phyloP scores from a whole-genome alignment of 768 basidiomycete genomes.

The Pisolithus sp. region DNA sequence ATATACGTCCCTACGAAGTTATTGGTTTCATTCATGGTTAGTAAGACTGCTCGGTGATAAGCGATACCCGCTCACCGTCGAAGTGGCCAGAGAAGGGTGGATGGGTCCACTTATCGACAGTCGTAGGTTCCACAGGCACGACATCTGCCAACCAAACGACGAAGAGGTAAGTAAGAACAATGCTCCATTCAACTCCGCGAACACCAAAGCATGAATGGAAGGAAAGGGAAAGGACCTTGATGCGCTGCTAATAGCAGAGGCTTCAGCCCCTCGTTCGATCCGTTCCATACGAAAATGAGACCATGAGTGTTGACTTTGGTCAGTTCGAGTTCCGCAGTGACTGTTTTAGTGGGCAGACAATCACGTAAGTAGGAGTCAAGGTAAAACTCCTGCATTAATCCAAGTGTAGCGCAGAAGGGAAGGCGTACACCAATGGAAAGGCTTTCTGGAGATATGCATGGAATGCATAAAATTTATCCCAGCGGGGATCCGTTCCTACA shows the following conservation, averaged over 20 bases:
- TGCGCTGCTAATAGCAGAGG: constrained; percentile 53
- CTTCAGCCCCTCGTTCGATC: constrained; percentile 41
- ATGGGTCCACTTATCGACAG: constrained; percentile 49
- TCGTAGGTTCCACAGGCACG: constrained; percentile 56
- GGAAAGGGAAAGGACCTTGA: constrained; percentile 35
- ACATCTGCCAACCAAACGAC: constrained; percentile 39
- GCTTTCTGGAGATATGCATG: constrained; percentile 49
- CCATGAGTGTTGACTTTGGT: constrained; percentile 60
- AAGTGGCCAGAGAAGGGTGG: constrained; percentile 60
- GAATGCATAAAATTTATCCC: constrained; percentile 48
- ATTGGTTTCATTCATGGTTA: background rate
- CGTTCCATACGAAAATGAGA: constrained; percentile 53
- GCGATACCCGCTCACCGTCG: constrained; percentile 34
- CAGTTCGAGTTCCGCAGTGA: constrained; percentile 42
- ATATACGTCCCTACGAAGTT: constrained; percentile 28
- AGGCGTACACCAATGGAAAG: constrained; percentile 55
- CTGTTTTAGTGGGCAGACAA: constrained; percentile 19
- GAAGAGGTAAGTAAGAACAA: background rate
- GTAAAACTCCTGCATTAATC: background rate
- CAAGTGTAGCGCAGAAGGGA: background rate
- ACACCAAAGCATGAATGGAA: background rate
- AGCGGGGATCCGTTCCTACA: constrained; percentile 44
- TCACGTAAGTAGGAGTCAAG: background rate
- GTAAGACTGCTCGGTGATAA: too few species aligned
- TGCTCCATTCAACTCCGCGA: too few species aligned